phyloP scores from a whole-genome alignment of 2,329 filamentous ascomycete species.

The Talaromyces amestolkiae region DNA sequence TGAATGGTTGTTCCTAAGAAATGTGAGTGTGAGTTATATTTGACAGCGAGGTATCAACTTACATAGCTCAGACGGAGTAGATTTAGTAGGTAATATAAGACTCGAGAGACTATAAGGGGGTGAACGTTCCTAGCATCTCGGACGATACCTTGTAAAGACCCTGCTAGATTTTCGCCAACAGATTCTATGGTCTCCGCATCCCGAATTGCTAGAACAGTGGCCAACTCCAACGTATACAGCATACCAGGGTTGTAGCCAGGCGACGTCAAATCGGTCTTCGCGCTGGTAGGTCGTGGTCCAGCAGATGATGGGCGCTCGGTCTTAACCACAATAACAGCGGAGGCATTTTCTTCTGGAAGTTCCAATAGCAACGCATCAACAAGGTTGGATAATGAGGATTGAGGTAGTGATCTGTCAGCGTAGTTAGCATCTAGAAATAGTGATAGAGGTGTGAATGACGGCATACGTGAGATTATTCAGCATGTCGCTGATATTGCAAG shows the following conservation, averaged over 20 bases:
- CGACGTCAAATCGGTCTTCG: constrained; percentile 54
- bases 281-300: constrained; percentile 57
- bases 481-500: constrained; percentile 79
- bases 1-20: constrained; percentile 76
- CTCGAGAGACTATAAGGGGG: constrained; percentile 76
- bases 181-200: constrained; percentile 69
- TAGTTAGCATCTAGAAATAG: constrained; percentile 23
- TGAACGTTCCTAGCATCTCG: constrained; percentile 78
- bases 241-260: constrained; percentile 79
- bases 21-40: constrained; percentile 22
- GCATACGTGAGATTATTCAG: constrained; percentile 74
- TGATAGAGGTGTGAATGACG: constrained; percentile 13
- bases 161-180: constrained; percentile 76
- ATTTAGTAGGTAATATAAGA: constrained; percentile 81
- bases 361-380: constrained; percentile 74
- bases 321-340: constrained; percentile 84
- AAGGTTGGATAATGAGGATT: constrained; percentile 58
- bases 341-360: constrained; percentile 79
- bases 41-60: constrained; percentile 29
- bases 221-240: constrained; percentile 87
- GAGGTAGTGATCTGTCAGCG: constrained; percentile 57
- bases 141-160: constrained; percentile 75
- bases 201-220: constrained; percentile 75
- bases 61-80: constrained; percentile 79
- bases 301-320: constrained; percentile 69